A percentile compares a stretch with the other conserved stretches of the same genome.
Conservation (phyloP, 2,329 filamentous ascomycete genomes). For the Boeremia lycopersici region DNA sequence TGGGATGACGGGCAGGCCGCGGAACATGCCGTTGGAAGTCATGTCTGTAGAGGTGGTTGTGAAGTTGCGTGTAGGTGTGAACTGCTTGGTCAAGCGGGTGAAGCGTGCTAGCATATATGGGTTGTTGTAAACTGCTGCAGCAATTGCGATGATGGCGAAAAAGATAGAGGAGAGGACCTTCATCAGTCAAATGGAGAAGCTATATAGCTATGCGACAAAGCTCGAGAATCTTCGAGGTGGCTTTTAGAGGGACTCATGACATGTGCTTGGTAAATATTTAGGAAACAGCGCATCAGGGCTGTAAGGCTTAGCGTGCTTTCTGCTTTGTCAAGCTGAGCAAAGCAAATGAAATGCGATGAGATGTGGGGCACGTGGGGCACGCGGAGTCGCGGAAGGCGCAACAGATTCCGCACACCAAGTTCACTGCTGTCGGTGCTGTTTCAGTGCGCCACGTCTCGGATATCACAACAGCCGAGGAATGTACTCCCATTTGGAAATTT, state of each 20-base stretch:
- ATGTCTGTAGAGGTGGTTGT: slow-evolving; percentile 37
- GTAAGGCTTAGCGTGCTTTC: slow-evolving; percentile 12
- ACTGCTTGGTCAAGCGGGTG: slow-evolving; percentile 36
- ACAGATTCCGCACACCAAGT: background rate
- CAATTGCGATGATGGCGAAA: slow-evolving; percentile 51
- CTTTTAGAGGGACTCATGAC: slow-evolving; percentile 17
- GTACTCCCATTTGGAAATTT: too few species aligned
- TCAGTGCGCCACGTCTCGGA: background rate
- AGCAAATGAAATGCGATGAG: slow-evolving; percentile 13
- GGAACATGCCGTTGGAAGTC: slow-evolving; percentile 47
- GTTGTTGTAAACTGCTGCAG: slow-evolving; percentile 46
- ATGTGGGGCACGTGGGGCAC: slow-evolving; percentile 3
- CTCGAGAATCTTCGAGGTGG: slow-evolving; percentile 41
- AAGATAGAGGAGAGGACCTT: slow-evolving; percentile 50
- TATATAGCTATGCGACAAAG: slow-evolving; percentile 40
- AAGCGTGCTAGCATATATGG: slow-evolving; percentile 52
- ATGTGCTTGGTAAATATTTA: slow-evolving; percentile 38
- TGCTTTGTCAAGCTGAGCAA: slow-evolving; percentile 33
- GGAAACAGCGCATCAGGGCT: slow-evolving; percentile 21
- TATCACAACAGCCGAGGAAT: background rate
- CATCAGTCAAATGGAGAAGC: slow-evolving; percentile 40
- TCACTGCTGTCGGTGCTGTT: background rate
- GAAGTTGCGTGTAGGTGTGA: slow-evolving; percentile 29
- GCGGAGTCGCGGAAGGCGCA: background rate
- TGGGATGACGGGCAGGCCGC: slow-evolving; percentile 57